Evolutionary conservation across 306 rosid genomes (phyloP).

Genomic region (Trichosanthes cucumerina): DNA sequence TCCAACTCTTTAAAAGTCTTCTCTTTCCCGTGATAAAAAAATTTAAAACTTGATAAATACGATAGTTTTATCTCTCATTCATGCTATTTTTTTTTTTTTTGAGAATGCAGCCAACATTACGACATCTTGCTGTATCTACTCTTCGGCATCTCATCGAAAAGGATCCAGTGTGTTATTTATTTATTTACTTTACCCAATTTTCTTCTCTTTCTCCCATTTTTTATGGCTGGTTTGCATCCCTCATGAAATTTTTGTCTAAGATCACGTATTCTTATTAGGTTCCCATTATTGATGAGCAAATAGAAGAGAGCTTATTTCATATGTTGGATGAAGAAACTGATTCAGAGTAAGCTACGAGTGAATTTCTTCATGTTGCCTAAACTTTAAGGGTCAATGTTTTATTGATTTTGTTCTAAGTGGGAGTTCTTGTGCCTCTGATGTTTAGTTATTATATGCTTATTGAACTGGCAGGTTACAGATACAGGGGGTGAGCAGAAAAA

Average conservation of each 20-base stretch:
- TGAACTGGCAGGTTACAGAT: neutral
- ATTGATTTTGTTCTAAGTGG: neutral
- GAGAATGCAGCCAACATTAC: constrained; percentile 66
- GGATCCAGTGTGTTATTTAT: constrained; percentile 57
- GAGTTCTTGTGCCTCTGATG: neutral
- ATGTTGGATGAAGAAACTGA: constrained; percentile 99
- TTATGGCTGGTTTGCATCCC: neutral
- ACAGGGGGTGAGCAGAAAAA: neutral
- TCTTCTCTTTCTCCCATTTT: constrained; percentile 8
- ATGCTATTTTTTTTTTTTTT: neutral
- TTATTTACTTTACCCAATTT: neutral
- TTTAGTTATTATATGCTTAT: neutral
- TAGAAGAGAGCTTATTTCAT: constrained; percentile 77
- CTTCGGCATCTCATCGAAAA: constrained; percentile 91
- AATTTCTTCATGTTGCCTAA: neutral
- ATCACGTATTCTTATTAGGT: constrained; percentile 40
- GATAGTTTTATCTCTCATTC: neutral
- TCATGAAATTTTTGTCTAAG: neutral
- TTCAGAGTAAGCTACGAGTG: constrained; percentile 55
- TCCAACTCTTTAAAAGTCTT: neutral
- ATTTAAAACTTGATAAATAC: neutral
- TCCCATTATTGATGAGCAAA: constrained; percentile 69
- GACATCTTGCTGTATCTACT: constrained; percentile 93
- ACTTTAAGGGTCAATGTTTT: neutral
- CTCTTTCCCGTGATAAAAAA: neutral